These are phyloP conservation scores for Phtheirospermum japonicum DNA, from an alignment of 257 asterid genomes.

Conservation along the genomic window DNA sequence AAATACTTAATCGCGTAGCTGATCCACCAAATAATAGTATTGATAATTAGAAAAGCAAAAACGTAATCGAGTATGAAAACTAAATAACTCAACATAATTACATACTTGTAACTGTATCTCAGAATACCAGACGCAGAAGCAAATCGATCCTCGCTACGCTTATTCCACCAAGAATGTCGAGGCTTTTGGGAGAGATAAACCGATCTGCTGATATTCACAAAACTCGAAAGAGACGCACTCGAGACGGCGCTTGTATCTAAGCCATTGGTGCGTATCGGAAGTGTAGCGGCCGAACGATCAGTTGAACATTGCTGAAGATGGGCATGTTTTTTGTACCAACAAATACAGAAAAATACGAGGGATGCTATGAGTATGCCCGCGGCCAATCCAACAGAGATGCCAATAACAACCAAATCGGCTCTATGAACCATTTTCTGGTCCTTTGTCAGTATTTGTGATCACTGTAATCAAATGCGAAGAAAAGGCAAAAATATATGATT, in stretches of 20 bases:
- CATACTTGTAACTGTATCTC: conserved; percentile 87
- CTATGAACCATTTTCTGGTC: conserved; percentile 60
- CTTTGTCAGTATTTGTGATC: conserved; percentile 35
- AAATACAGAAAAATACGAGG: conserved; percentile 55
- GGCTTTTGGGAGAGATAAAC: conserved; percentile 38
- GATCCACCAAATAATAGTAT: too few relatives aligned
- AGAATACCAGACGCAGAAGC: conserved; percentile 71
- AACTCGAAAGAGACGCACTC: conserved; percentile 62
- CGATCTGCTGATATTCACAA: conserved; percentile 39
- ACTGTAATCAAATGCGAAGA: conserved; percentile 30
- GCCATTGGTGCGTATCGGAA: conserved; percentile 86
- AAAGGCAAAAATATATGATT: neutral
- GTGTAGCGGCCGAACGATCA: conserved; percentile 52
- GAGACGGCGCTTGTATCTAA: conserved; percentile 54
- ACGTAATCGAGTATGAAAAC: conserved; percentile 3
- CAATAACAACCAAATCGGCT: conserved; percentile 76
- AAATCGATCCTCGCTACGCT: conserved; percentile 49
- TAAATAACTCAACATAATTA: conserved; percentile 21
- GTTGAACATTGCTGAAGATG: conserved; percentile 40
- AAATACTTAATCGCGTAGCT: too few relatives aligned
- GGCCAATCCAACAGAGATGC: conserved; percentile 75
- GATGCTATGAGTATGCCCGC: conserved; percentile 66
- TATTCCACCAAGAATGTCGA: conserved; percentile 73
- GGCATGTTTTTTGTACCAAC: conserved; percentile 66
- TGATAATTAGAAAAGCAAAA: neutral